phyloP scores from a whole-genome alignment of 2,329 filamentous ascomycete genomes.

The Botryotinia narcissicola region DNA sequence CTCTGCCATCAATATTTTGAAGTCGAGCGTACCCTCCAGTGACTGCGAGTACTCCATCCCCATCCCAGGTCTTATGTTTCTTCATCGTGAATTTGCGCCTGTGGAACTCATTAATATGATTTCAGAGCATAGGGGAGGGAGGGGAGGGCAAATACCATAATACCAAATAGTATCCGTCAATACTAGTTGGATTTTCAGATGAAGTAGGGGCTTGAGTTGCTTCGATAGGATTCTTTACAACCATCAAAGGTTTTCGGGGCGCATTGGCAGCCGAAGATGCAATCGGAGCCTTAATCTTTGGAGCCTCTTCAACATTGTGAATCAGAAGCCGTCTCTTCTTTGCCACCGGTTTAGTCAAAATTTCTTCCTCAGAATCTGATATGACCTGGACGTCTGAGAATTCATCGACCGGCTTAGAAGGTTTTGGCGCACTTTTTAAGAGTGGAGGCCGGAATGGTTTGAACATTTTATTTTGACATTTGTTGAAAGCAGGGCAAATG shows the following conservation, averaged over 20 bases:
- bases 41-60: constrained; percentile 63
- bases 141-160: constrained; percentile 28
- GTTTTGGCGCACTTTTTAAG: constrained; percentile 28
- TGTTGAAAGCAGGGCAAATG: constrained; percentile 4
- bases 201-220: constrained; percentile 13
- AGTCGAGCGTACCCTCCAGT: constrained; percentile 56
- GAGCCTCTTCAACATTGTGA: constrained; percentile 32
- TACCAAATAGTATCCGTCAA: constrained; percentile 38
- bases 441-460: constrained; percentile 39
- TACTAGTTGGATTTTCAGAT: constrained; percentile 8
- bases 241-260: constrained; percentile 36
- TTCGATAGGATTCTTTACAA: constrained; percentile 32
- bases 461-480: constrained; percentile 31
- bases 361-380: constrained; percentile 24
- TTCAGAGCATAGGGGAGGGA: not conserved
- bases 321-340: constrained; percentile 34
- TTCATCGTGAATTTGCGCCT: constrained; percentile 69
- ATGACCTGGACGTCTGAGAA: constrained; percentile 12
- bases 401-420: constrained; percentile 27
- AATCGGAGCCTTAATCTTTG: constrained; percentile 22
- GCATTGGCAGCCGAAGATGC: constrained; percentile 30
- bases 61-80: constrained; percentile 77
- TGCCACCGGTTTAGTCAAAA: constrained; percentile 25
- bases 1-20: constrained; percentile 60
- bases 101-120: not conserved